Percentiles rank a stretch among this genome's conserved stretches.
Conservation (phyloP, 192 early-diverging fungal species). For the Gaertneriomyces sp. region DNA sequence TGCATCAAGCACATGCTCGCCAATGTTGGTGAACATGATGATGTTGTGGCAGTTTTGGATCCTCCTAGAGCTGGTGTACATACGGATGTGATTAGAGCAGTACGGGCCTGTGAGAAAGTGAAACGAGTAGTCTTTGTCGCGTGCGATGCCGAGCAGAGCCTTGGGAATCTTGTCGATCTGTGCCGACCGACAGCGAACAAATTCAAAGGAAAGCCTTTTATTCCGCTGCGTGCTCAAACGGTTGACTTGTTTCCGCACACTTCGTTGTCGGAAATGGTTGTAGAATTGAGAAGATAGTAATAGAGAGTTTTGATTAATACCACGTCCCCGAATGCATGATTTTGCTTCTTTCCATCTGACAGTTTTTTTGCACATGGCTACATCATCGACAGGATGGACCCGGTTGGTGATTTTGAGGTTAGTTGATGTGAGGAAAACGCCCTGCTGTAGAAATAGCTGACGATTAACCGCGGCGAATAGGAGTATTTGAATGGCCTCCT, state of each 20-base stretch:
- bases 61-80: constrained; percentile 67
- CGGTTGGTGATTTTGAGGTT: no score
- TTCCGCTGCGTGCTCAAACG: constrained; percentile 51
- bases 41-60: constrained; percentile 71
- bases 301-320: no score
- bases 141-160: constrained; percentile 60
- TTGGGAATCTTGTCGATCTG: constrained; percentile 62
- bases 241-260: constrained; percentile 80
- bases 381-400: no score
- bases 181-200: constrained; percentile 65
- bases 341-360: no score
- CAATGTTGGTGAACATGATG: constrained; percentile 41
- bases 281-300: constrained; percentile 58
- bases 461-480: no score
- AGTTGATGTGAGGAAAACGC: no score
- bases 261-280: constrained; percentile 61
- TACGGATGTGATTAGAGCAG: constrained; percentile 55
- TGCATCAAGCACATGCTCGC: constrained; percentile 36
- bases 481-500: no score
- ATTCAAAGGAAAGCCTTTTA: constrained; percentile 58
- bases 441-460: no score
- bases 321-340: no score
- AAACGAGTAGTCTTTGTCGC: constrained; percentile 63
- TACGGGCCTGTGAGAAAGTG: constrained; percentile 55
- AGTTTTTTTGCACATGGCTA: no score